A percentile compares a stretch with the other conserved stretches of the same genome.
Conservation (phyloP, 1,284 basidiomycete genomes). For the Cryptococcus sp. region DNA sequence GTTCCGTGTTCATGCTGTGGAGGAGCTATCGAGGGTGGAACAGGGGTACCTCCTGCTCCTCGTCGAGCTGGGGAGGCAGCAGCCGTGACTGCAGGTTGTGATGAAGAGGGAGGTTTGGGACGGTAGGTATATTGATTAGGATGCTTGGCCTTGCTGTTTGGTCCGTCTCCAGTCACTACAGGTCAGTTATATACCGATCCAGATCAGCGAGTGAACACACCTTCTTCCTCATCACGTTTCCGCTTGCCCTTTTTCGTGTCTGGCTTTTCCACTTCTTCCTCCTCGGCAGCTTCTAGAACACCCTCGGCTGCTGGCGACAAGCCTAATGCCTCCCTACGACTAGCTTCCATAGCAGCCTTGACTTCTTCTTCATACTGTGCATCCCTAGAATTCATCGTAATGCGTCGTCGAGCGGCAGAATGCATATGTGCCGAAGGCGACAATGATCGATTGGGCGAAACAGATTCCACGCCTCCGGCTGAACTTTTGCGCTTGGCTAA, state of each 20-base stretch:
- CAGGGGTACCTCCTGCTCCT: slow-evolving; percentile 17
- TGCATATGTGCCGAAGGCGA: slow-evolving; percentile 13
- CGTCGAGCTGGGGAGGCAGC: slow-evolving; percentile 19
- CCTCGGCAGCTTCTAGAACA: slow-evolving; percentile 36
- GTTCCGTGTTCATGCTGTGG: slow-evolving; percentile 41
- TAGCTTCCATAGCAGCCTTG: slow-evolving; percentile 54
- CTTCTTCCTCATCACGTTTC: slow-evolving; percentile 40
- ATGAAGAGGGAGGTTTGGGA: slow-evolving; percentile 41
- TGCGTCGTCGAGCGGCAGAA: slow-evolving; percentile 64
- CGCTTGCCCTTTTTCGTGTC: slow-evolving; percentile 37
- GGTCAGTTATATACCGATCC: no score
- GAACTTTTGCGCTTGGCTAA: slow-evolving; percentile 7
- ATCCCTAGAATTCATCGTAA: slow-evolving; percentile 96
- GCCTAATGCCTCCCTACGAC: slow-evolving; percentile 26
- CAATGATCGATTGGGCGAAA: slow-evolving; percentile 10
- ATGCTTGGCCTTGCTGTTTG: slow-evolving; percentile 44
- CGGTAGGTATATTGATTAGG: slow-evolving; percentile 61
- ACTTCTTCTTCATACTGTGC: slow-evolving; percentile 86
- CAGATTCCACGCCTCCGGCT: slow-evolving; percentile 5
- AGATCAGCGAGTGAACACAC: no score
- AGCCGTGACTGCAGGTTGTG: slow-evolving; percentile 1
- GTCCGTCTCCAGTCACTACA: no score
- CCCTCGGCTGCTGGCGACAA: slow-evolving; percentile 19
- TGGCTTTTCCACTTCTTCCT: slow-evolving; percentile 17
- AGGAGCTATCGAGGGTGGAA: slow-evolving; percentile 22